A percentile compares a stretch with the other conserved stretches of the same genome.
Evolutionary conservation across 192 early-diverging fungal species (phyloP).

Genomic region (Haplosporangium gracile): DNA sequence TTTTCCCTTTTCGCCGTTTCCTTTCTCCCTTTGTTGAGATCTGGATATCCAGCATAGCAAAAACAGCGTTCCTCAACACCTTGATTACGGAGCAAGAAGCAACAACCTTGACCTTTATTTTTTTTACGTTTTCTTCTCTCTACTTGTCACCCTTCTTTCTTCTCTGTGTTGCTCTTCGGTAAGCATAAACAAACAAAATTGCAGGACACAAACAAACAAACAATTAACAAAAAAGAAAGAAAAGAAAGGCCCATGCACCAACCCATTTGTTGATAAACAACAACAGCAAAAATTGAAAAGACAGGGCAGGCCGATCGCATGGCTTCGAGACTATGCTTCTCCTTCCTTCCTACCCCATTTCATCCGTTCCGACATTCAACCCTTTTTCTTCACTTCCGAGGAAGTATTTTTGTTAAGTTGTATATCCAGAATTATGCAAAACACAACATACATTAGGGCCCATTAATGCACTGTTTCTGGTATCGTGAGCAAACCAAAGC

Average conservation of each 20-base stretch:
- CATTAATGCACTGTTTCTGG: neutral
- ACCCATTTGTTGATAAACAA: no score
- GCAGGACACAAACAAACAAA: neutral
- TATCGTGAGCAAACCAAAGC: no score
- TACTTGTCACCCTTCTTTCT: neutral
- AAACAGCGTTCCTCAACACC: neutral
- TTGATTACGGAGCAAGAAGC: neutral
- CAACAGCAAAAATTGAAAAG: no score
- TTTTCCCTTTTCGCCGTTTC: neutral
- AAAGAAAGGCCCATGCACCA: no score
- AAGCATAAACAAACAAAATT: neutral
- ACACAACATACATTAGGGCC: neutral
- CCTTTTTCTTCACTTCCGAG: slow-evolving; percentile 4
- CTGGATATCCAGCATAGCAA: neutral
- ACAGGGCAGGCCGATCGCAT: no score
- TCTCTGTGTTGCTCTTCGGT: neutral
- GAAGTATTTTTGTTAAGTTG: neutral
- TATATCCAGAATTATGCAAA: neutral
- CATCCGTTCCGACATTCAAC: neutral
- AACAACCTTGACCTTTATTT: neutral
- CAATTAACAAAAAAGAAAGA: no score
- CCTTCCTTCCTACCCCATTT: neutral
- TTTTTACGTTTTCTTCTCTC: neutral
- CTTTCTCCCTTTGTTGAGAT: neutral
- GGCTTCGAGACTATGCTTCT: no score